Percentiles rank a stretch among this genome's conserved stretches.
phyloP scores from a whole-genome alignment of 140 eudicot genomes.

The Bidens hawaiensis region DNA sequence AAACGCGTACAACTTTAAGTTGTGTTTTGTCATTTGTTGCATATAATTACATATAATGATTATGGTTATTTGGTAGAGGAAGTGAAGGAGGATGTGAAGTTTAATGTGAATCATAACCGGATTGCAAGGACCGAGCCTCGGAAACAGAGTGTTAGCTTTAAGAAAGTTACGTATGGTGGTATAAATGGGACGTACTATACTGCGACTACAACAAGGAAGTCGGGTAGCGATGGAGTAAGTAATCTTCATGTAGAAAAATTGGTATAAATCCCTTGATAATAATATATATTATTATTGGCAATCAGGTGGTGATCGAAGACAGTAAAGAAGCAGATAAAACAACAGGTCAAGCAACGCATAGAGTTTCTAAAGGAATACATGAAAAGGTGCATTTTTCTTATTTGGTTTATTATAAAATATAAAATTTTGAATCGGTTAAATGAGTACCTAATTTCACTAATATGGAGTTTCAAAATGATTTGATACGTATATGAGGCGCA shows the following conservation, averaged over 20 bases:
- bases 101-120: slow-evolving; percentile 21
- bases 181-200: slow-evolving; percentile 74
- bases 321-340: slow-evolving; percentile 80
- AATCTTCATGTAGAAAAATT: neutral
- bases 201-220: slow-evolving; percentile 59
- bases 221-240: slow-evolving; percentile 79
- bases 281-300: slow-evolving; percentile 14
- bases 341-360: slow-evolving; percentile 80
- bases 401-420: too few species aligned
- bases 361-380: slow-evolving; percentile 79
- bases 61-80: slow-evolving; percentile 36
- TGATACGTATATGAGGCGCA: too few species aligned
- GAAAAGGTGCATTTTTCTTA: slow-evolving; percentile 74
- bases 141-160: slow-evolving; percentile 37
- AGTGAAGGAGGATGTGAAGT: slow-evolving; percentile 18
- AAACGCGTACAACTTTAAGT: slow-evolving; percentile 4
- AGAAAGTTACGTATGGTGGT: slow-evolving; percentile 89
- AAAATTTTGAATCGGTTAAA: too few species aligned
- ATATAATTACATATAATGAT: neutral
- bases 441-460: too few species aligned
- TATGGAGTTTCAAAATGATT: too few species aligned
- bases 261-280: neutral
- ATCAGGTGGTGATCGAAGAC: slow-evolving; percentile 70
- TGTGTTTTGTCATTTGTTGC: slow-evolving; percentile 1
- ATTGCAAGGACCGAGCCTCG: slow-evolving; percentile 31